These are phyloP conservation scores for Amauroascus niger DNA, from an alignment of 2,329 filamentous ascomycete species.

Conservation along the genomic window DNA sequence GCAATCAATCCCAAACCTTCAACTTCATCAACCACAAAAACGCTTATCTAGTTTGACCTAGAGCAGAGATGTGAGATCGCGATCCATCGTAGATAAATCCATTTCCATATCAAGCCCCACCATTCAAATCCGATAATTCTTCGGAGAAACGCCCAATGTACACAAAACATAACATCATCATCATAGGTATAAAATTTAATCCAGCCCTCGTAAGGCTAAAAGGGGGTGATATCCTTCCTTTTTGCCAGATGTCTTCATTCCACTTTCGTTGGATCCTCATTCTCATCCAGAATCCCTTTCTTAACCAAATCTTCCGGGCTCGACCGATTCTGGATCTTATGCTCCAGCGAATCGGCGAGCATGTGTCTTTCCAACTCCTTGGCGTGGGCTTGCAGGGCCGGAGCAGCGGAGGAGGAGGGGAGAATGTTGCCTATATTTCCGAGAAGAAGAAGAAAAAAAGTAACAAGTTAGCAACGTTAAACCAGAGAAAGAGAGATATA, in stretches of 20 bases:
- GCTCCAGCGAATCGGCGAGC: slow-evolving; percentile 75
- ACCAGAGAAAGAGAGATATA: too few species aligned
- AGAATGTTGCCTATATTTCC: slow-evolving; percentile 66
- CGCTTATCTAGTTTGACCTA: neutral
- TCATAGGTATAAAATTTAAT: neutral
- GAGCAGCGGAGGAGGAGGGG: slow-evolving; percentile 65
- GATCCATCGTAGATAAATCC: neutral
- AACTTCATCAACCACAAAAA: too few species aligned
- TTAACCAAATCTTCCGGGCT: slow-evolving; percentile 65
- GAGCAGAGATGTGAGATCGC: too few species aligned
- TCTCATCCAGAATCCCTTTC: slow-evolving; percentile 66
- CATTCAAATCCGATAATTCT: too few species aligned
- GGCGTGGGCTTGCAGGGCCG: slow-evolving; percentile 68
- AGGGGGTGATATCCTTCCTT: neutral
- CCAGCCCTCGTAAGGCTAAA: neutral
- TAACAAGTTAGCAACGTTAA: neutral
- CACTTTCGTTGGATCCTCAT: slow-evolving; percentile 38
- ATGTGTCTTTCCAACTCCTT: slow-evolving; percentile 80
- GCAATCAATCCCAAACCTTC: too few species aligned
- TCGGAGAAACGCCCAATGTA: neutral
- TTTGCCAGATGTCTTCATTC: neutral
- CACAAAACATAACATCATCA: neutral
- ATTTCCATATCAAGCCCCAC: too few species aligned
- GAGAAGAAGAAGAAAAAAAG: neutral
- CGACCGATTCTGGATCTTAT: slow-evolving; percentile 71